Base-by-base conservation (phyloP, 345 rosid genomes). In the Eucalyptus regnans region DNA sequence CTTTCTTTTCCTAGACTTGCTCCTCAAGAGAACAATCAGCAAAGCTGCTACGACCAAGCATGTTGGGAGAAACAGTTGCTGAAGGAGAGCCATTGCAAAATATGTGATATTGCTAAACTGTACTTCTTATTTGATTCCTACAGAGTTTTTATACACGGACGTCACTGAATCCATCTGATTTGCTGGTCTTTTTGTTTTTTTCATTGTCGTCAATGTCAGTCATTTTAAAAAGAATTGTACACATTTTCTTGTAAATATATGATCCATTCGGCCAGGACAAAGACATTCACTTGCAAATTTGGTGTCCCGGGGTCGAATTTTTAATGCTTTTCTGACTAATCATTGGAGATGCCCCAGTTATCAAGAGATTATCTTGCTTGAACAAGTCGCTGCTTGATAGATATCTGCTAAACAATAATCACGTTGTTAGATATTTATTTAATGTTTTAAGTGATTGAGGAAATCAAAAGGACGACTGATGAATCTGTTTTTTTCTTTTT, bases 11-110 rank as follows among this genome's bases (percentile, higher is more conserved):
- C 83, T 87, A 8, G 84, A 52, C 48, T 89, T 92, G 17, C 33
- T 60, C 87, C 50, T 88, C n/a, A 88, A 22, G 25, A 93, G 27
- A 60, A 90, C 68, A 60, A 80, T 90, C 3, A 92, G 88, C 54
- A 90, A 16, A 4, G 89, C 9, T 56, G 66, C 46, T 7, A 89
- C 51, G 50, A 92, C 88, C 44, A 68, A 68, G 44, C 81, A 68
- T 9, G 81, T 9, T 33, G 81, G 81, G 44, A 68, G 81, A 68
- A 33, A 68, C 44, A 33, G 13, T 33, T 33, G 23, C 44, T 17
- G 44, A 33, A 68, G 81, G 44, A 68, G 44, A 33, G 44, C 12
- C 81, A 68, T 68, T 33, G 81, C 44, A 17, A 68, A 43, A 37
- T 33, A 18, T 68, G 79, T 33, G 81, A 68, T 68, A 17, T 33